phyloP scores from a whole-genome alignment of 169 alveolate species.

The Babesia sp. region DNA sequence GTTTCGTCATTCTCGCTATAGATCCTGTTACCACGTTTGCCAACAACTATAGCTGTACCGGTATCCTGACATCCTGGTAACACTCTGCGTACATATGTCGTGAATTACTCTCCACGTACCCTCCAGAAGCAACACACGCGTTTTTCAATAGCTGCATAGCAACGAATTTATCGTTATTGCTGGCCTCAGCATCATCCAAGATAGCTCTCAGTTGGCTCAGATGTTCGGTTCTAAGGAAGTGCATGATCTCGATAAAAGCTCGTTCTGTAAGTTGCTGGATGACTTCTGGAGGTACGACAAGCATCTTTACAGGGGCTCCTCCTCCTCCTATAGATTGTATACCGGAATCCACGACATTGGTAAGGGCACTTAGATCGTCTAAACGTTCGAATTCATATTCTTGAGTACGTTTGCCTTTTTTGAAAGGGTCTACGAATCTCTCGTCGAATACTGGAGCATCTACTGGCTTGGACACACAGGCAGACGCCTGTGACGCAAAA shows the following conservation, averaged over 20 bases:
- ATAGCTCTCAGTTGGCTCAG: conserved; percentile 71
- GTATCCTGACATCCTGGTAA: conserved; percentile 90
- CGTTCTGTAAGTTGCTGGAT: conserved; percentile 66
- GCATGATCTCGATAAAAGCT: conserved; percentile 75
- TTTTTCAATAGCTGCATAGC: conserved; percentile 81
- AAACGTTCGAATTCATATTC: conserved; percentile 27
- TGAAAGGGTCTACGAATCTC: conserved; percentile 35
- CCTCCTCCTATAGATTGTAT: not conserved
- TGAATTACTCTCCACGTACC: conserved; percentile 14
- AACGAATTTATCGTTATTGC: conserved; percentile 81
- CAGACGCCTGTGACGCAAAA: conserved; percentile 10
- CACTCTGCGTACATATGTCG: conserved; percentile 28
- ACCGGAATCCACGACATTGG: conserved; percentile 16
- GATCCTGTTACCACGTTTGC: conserved; percentile 75
- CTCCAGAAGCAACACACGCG: conserved; percentile 79
- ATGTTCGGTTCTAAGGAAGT: conserved; percentile 73
- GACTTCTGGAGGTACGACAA: conserved; percentile 66
- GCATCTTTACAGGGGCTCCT: conserved; percentile 31
- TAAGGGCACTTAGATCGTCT: conserved; percentile 54
- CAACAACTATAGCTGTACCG: conserved; percentile 86
- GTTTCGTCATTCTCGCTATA: conserved; percentile 70
- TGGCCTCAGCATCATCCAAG: conserved; percentile 76
- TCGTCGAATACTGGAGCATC: conserved; percentile 34
- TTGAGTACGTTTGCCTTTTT: not conserved
- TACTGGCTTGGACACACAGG: not conserved